These are phyloP conservation scores for Boletellus ananiceps DNA, from an alignment of 768 basidiomycete genomes.

Conservation along the genomic window DNA sequence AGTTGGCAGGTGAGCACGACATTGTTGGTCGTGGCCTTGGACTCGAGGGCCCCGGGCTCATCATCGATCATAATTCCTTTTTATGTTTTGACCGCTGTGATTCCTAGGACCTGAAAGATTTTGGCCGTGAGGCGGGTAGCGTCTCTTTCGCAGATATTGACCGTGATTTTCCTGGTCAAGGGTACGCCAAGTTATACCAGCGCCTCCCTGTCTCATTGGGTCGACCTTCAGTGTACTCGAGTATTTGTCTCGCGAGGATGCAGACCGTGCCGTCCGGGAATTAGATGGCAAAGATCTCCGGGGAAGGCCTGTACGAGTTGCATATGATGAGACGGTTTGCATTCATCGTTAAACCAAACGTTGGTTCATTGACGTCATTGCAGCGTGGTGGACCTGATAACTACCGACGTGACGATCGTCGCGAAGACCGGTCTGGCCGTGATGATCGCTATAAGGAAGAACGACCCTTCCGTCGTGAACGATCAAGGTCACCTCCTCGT, in stretches of 20 bases:
- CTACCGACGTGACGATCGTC: constrained; percentile 71
- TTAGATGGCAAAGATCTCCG: constrained; percentile 86
- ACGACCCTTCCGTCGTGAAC: constrained; percentile 61
- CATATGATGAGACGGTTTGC: constrained; percentile 57
- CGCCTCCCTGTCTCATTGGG: constrained; percentile 1
- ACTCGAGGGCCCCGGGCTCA: constrained; percentile 20
- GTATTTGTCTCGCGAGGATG: constrained; percentile 83
- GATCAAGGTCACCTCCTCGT: constrained; percentile 79
- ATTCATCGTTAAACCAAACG: constrained; percentile 1
- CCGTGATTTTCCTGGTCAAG: constrained; percentile 77
- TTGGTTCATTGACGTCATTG: neutral
- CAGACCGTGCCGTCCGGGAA: constrained; percentile 87
- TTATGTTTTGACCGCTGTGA: constrained; percentile 27
- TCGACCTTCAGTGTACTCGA: constrained; percentile 68
- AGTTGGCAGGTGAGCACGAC: constrained; percentile 92
- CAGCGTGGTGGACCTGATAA: constrained; percentile 69
- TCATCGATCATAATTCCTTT: constrained; percentile 7
- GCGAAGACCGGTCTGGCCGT: constrained; percentile 50
- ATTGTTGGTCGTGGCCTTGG: neutral
- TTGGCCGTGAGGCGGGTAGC: constrained; percentile 88
- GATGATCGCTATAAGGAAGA: constrained; percentile 58
- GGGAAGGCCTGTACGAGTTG: constrained; percentile 73
- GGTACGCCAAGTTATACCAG: constrained; percentile 47
- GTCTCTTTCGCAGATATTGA: constrained; percentile 96
- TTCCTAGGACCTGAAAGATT: constrained; percentile 93